Evolutionary conservation across 306 rosid genomes (phyloP).

Genomic region (Datisca glomerata): DNA sequence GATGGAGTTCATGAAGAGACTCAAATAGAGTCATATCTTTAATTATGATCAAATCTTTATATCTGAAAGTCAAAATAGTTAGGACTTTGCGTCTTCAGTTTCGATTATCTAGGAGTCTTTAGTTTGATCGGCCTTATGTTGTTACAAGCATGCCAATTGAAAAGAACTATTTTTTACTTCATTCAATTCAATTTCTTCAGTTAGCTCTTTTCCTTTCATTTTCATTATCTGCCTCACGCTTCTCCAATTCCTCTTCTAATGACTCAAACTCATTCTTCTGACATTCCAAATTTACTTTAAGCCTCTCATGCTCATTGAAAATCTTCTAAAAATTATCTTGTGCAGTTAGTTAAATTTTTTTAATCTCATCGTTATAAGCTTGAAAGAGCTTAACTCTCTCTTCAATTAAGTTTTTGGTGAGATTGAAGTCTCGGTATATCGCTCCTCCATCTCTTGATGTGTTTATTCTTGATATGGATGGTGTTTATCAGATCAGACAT

Average conservation of each 20-base stretch:
- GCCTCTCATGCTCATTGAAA: slow-evolving; percentile 61
- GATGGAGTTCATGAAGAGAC: too few relatives aligned
- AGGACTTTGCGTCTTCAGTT: too few relatives aligned
- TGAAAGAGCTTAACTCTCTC: slow-evolving; percentile 64
- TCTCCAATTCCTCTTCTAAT: slow-evolving; percentile 64
- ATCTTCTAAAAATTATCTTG: slow-evolving; percentile 77
- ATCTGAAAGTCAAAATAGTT: too few relatives aligned
- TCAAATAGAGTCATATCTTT: too few relatives aligned
- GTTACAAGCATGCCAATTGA: slow-evolving; percentile 76
- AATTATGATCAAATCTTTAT: too few relatives aligned
- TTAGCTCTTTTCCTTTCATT: slow-evolving; percentile 65
- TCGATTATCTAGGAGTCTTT: too few relatives aligned
- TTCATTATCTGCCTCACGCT: slow-evolving; percentile 75
- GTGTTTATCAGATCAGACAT: slow-evolving; percentile 50
- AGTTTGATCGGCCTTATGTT: slow-evolving; percentile 60
- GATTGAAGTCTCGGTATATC: slow-evolving; percentile 47
- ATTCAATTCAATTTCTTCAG: slow-evolving; percentile 71
- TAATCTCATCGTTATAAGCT: slow-evolving; percentile 62
- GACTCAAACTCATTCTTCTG: slow-evolving; percentile 66
- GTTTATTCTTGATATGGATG: slow-evolving; percentile 50
- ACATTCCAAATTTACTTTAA: slow-evolving; percentile 69
- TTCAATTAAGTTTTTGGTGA: slow-evolving; percentile 25
- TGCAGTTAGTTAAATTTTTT: slow-evolving; percentile 68
- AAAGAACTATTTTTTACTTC: slow-evolving; percentile 54
- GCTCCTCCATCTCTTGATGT: slow-evolving; percentile 53